Evolutionary conservation across 2,329 filamentous ascomycete species (phyloP).

Genomic region (Clarireedia sp.): DNA sequence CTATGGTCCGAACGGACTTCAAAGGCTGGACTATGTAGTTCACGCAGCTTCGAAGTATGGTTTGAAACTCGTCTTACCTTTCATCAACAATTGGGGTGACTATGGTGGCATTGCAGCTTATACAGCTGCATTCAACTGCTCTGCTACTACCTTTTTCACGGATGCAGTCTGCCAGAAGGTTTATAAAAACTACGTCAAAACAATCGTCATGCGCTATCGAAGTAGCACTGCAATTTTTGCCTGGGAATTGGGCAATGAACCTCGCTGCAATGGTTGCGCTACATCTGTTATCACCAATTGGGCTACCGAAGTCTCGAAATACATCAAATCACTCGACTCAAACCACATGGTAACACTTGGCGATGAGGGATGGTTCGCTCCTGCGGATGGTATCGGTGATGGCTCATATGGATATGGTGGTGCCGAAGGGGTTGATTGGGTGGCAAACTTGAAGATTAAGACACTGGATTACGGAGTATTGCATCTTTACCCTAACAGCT

Average conservation of each 20-base stretch:
- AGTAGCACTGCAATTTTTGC: constrained; percentile 53
- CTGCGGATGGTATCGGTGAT: constrained; percentile 30
- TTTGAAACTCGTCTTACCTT: constrained; percentile 55
- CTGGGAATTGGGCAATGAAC: constrained; percentile 63
- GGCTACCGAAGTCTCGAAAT: constrained; percentile 48
- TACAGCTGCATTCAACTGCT: constrained; percentile 45
- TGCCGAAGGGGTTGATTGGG: constrained; percentile 41
- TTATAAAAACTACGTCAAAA: constrained; percentile 51
- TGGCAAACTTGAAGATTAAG: constrained; percentile 38
- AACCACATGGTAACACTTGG: constrained; percentile 55
- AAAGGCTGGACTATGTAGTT: constrained; percentile 59
- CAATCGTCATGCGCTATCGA: constrained; percentile 51
- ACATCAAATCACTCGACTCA: constrained; percentile 55
- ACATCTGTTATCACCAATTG: constrained; percentile 51
- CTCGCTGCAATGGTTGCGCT: constrained; percentile 52
- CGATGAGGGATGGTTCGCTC: constrained; percentile 51
- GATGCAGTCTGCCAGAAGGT: constrained; percentile 43
- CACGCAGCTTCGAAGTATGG: constrained; percentile 48
- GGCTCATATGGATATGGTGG: constrained; percentile 38
- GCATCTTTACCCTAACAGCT: constrained; percentile 42
- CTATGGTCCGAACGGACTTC: constrained; percentile 51
- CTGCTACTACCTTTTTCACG: constrained; percentile 48
- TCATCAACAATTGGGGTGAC: constrained; percentile 63
- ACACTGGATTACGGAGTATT: constrained; percentile 46
- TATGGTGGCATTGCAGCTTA: constrained; percentile 57